These are phyloP conservation scores for Isatis tinctoria DNA, from an alignment of 345 rosid genomes.

Conservation along the genomic window DNA sequence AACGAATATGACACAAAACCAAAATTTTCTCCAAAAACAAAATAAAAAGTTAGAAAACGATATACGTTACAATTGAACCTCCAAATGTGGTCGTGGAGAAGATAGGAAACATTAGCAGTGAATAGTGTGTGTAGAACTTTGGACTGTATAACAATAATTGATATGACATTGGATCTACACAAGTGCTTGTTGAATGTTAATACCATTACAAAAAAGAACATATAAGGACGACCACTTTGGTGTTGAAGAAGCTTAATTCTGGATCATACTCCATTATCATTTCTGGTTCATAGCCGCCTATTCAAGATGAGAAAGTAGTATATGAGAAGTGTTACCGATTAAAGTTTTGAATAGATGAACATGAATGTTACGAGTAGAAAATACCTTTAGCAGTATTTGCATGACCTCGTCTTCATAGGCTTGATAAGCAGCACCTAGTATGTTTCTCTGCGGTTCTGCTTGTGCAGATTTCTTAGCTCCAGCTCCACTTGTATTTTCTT, in stretches of 20 bases:
- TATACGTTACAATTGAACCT: background rate
- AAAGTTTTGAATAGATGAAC: background rate
- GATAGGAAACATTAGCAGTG: background rate
- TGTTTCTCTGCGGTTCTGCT: conserved; percentile 41
- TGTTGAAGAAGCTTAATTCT: background rate
- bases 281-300: conserved; percentile 34
- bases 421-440: conserved; percentile 74
- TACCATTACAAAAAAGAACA: background rate
- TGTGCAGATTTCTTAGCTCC: conserved; percentile 37
- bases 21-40: background rate
- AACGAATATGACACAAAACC: background rate
- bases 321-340: background rate
- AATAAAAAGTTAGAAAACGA: background rate
- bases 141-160: background rate
- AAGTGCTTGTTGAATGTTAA: background rate
- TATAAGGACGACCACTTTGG: background rate
- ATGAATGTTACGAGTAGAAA: background rate
- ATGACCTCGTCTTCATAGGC: conserved; percentile 68
- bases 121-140: background rate
- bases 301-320: background rate
- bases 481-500: conserved; percentile 19
- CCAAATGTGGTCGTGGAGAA: background rate
- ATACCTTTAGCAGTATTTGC: conserved; percentile 60
- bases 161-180: background rate
- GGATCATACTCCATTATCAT: conserved; percentile 3